Evolutionary conservation across 768 basidiomycete genomes (phyloP).

Genomic region (Strobilomyces dryophilus): DNA sequence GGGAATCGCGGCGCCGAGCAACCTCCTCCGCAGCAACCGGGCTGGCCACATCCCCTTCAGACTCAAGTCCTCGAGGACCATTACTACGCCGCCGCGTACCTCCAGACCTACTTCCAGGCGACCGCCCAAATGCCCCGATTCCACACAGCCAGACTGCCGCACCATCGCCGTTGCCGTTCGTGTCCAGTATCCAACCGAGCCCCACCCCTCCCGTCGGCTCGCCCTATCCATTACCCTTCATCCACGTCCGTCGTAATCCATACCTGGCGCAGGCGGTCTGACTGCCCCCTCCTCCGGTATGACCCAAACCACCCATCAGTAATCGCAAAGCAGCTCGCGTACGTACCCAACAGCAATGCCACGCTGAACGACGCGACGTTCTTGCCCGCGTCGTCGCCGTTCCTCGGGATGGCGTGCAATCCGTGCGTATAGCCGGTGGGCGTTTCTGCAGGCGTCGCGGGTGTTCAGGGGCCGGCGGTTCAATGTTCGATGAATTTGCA

Average conservation of each 20-base stretch:
- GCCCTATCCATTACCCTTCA: slow-evolving; percentile 76
- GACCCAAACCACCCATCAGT: slow-evolving; percentile 43
- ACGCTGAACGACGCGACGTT: slow-evolving; percentile 68
- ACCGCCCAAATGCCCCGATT: slow-evolving; percentile 71
- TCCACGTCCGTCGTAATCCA: slow-evolving; percentile 59
- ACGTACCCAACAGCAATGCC: slow-evolving; percentile 60
- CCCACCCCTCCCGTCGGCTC: slow-evolving; percentile 61
- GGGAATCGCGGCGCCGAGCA: slow-evolving; percentile 20
- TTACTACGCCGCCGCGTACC: slow-evolving; percentile 52
- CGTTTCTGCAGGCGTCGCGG: slow-evolving; percentile 57
- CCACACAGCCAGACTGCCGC: slow-evolving; percentile 73
- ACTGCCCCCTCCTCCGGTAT: slow-evolving; percentile 38
- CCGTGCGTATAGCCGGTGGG: slow-evolving; percentile 77
- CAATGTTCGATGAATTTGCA: slow-evolving; percentile 57
- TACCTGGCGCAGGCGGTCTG: slow-evolving; percentile 36
- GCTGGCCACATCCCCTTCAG: slow-evolving; percentile 36
- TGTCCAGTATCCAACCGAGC: slow-evolving; percentile 51
- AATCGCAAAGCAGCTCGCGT: slow-evolving; percentile 70
- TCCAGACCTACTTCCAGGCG: slow-evolving; percentile 55
- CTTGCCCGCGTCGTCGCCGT: slow-evolving; percentile 73
- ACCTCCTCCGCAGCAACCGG: slow-evolving; percentile 14
- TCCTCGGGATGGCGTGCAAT: slow-evolving; percentile 57
- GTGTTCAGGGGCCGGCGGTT: slow-evolving; percentile 43
- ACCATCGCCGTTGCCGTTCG: slow-evolving; percentile 65
- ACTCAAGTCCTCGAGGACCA: slow-evolving; percentile 53